Conservation (phyloP, 352 stramenopile species). For the Globisporangium nodosum region DNA sequence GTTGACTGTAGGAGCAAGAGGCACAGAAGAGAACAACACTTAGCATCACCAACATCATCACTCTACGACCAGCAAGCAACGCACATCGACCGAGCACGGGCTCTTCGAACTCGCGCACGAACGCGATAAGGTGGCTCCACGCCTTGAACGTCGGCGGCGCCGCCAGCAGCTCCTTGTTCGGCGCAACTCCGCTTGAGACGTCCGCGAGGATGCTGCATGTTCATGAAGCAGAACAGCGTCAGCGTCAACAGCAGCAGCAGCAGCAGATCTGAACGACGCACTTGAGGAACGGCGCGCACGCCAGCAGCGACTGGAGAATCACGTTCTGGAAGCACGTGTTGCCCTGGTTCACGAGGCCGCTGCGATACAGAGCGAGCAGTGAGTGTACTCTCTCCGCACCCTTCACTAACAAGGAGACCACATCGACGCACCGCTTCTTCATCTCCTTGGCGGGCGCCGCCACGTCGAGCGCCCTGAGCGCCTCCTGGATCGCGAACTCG, state of each 20-base stretch:
- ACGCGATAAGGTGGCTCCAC: constrained; percentile 76
- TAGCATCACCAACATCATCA: no score
- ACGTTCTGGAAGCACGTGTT: constrained; percentile 89
- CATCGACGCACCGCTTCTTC: constrained; percentile 55
- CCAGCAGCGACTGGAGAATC: constrained; percentile 78
- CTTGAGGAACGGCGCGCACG: constrained; percentile 79
- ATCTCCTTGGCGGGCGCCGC: constrained; percentile 66
- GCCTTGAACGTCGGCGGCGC: constrained; percentile 48
- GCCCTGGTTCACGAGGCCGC: constrained; percentile 77
- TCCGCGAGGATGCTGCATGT: constrained; percentile 47
- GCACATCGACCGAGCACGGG: constrained; percentile 59
- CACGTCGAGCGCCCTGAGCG: constrained; percentile 47
- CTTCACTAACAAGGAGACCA: background rate
- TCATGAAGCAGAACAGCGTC: background rate
- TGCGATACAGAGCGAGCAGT: constrained; percentile 8
- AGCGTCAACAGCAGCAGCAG: background rate
- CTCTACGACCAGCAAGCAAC: constrained; percentile 9
- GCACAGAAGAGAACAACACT: background rate
- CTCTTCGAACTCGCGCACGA: constrained; percentile 80
- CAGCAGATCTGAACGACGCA: constrained; percentile 19
- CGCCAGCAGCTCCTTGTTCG: constrained; percentile 40
- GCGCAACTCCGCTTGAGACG: constrained; percentile 45
- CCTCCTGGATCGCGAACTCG: constrained; percentile 62
- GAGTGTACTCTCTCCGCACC: background rate
- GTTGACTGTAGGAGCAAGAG: constrained; percentile 4